A percentile compares a stretch with the other conserved stretches of the same genome.
Conservation (phyloP, 106 monocot species). For the Dactylorhiza incarnata region DNA sequence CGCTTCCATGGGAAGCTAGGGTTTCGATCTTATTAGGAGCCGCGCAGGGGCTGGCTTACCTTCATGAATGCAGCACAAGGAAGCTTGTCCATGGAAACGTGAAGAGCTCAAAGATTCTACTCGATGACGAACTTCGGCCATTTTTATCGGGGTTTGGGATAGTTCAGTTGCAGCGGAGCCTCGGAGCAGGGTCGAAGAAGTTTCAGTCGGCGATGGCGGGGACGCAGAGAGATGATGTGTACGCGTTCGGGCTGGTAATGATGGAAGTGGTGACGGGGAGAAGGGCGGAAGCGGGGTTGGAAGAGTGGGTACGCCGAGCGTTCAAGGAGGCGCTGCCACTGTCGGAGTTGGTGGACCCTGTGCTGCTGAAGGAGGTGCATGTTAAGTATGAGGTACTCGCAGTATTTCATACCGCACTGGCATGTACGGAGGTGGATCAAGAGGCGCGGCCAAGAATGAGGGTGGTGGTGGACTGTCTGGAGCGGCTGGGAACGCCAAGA, state of each 20-base stretch:
- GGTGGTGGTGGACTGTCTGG: conserved; percentile 59
- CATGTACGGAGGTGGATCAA: conserved; percentile 72
- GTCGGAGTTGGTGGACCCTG: conserved; percentile 79
- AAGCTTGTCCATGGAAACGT: conserved; percentile 71
- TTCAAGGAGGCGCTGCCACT: conserved; percentile 80
- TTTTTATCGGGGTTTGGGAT: conserved; percentile 81
- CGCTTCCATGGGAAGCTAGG: conserved; percentile 48
- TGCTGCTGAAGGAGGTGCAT: conserved; percentile 73
- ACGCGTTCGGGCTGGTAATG: conserved; percentile 63
- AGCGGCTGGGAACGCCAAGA: conserved; percentile 30
- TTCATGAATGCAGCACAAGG: conserved; percentile 73
- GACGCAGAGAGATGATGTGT: conserved; percentile 81
- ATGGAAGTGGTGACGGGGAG: conserved; percentile 71
- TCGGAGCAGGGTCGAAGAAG: conserved; percentile 13
- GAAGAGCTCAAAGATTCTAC: conserved; percentile 76
- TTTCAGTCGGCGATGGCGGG: conserved; percentile 12
- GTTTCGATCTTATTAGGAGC: conserved; percentile 51
- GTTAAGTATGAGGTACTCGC: conserved; percentile 87
- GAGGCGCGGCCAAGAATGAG: conserved; percentile 74
- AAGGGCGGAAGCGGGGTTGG: conserved; percentile 33
- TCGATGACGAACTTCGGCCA: conserved; percentile 59
- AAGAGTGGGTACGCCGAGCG: conserved; percentile 53
- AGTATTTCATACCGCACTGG: conserved; percentile 77
- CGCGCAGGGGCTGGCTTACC: conserved; percentile 60
- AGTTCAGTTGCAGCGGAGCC: conserved; percentile 50